These are phyloP conservation scores for Candida silvatica DNA, from an alignment of 805 yeast genomes.

Conservation along the genomic window DNA sequence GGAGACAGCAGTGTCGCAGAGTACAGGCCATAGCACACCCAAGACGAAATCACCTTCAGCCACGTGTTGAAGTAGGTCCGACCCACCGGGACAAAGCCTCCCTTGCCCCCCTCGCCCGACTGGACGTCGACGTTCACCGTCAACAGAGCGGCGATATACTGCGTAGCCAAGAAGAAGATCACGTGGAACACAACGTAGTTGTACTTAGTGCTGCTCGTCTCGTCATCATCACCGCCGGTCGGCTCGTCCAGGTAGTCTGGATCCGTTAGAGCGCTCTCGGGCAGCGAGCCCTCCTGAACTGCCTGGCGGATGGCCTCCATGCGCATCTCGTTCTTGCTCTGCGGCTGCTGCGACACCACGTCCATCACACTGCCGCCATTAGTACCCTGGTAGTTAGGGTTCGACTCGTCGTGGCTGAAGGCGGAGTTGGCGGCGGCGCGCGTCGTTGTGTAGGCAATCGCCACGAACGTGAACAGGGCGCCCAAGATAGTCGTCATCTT, in stretches of 20 bases:
- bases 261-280: conserved; percentile 83
- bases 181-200: conserved; percentile 84
- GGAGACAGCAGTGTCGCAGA: conserved; percentile 94
- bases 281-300: conserved; percentile 91
- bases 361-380: conserved; percentile 36
- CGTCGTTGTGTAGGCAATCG: conserved; percentile 95
- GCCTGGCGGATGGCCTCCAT: conserved; percentile 87
- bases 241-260: conserved; percentile 50
- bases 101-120: conserved; percentile 52
- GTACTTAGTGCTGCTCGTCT: conserved; percentile 58
- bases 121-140: conserved; percentile 88
- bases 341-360: conserved; percentile 40
- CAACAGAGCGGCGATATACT: conserved; percentile 87
- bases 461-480: conserved; percentile 87
- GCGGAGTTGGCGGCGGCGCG: conserved; percentile 87
- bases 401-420: conserved; percentile 31
- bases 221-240: conserved; percentile 38
- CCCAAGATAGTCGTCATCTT: conserved; percentile 83
- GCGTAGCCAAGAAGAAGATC: conserved; percentile 91
- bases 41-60: conserved; percentile 87
- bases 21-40: conserved; percentile 83
- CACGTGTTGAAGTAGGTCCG: conserved; percentile 92
- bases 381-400: conserved; percentile 11
- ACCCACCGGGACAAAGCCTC: conserved; percentile 94
- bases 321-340: conserved; percentile 59